Percentiles rank a stretch among this genome's conserved stretches.
phyloP scores from a whole-genome alignment of 2,329 filamentous ascomycete species.

The Exophiala bonariae region DNA sequence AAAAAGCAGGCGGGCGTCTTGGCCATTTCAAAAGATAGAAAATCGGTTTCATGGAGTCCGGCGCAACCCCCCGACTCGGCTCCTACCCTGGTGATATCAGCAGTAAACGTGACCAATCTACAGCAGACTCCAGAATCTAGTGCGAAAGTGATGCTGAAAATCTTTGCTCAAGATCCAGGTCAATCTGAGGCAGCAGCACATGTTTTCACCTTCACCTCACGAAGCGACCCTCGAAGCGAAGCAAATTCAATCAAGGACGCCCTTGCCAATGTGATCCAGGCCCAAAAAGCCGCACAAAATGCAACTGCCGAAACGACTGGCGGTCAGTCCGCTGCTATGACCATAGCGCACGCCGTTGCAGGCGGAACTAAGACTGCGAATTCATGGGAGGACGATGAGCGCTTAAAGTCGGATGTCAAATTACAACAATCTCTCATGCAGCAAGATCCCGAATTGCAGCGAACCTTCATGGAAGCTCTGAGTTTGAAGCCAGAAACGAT shows the following conservation, averaged over 20 bases:
- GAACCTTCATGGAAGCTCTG: conserved; percentile 84
- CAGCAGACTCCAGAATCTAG: conserved; percentile 90
- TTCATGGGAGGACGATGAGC: conserved; percentile 77
- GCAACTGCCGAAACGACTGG: conserved; percentile 36
- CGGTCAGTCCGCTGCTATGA: conserved; percentile 66
- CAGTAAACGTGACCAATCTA: conserved; percentile 82
- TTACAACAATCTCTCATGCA: conserved; percentile 87
- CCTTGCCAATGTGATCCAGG: conserved; percentile 74
- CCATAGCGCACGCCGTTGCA: conserved; percentile 71
- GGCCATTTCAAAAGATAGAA: conserved; percentile 70
- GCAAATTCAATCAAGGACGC: conserved; percentile 82
- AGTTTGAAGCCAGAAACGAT: conserved; percentile 82
- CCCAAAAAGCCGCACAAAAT: conserved; percentile 56
- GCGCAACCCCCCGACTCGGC: conserved; percentile 60
- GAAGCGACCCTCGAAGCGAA: conserved; percentile 72
- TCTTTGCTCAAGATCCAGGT: conserved; percentile 71
- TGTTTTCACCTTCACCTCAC: conserved; percentile 85
- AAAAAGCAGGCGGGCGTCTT: conserved; percentile 95
- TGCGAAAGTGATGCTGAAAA: conserved; percentile 89
- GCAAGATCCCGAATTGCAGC: conserved; percentile 70
- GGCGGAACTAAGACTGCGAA: conserved; percentile 49
- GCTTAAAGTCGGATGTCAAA: conserved; percentile 73
- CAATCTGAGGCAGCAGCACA: conserved; percentile 66
- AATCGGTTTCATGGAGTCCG: conserved; percentile 79
- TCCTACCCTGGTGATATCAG: conserved; percentile 66